A percentile compares a stretch with the other conserved stretches of the same genome.
Conservation (phyloP, 139 green algal species). For the Limnomonas spitsbergensis region DNA sequence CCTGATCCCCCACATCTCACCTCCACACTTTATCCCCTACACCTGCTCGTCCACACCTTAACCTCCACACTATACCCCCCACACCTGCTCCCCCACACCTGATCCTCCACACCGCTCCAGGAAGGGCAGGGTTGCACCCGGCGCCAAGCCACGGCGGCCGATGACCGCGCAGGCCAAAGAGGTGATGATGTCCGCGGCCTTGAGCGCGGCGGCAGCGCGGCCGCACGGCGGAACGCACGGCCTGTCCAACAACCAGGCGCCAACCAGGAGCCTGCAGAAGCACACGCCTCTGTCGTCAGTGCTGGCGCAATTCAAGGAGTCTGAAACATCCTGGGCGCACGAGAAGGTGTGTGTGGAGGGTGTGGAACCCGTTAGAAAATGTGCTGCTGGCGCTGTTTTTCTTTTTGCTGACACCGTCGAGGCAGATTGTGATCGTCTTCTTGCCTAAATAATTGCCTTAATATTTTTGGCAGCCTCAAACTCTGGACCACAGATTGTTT, state of each 20-base stretch:
- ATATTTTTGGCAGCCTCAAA: background rate
- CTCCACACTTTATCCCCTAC: too few species aligned
- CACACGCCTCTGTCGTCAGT: slow-evolving; percentile 52
- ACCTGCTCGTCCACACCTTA: too few species aligned
- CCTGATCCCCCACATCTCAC: too few species aligned
- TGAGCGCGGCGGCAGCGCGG: background rate
- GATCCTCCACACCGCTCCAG: too few species aligned
- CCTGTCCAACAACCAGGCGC: background rate
- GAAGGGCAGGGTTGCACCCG: too few species aligned
- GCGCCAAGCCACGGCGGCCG: too few species aligned
- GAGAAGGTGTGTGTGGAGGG: slow-evolving; percentile 52
- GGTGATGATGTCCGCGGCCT: background rate
- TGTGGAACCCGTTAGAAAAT: too few species aligned
- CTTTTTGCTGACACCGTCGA: background rate
- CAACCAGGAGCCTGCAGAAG: slow-evolving; percentile 23
- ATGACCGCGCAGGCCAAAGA: background rate
- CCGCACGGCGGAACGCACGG: background rate
- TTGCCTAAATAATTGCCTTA: too few species aligned
- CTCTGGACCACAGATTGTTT: too few species aligned
- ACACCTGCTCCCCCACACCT: too few species aligned
- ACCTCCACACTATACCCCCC: too few species aligned
- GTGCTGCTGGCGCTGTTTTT: too few species aligned
- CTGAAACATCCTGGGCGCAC: slow-evolving; percentile 54
- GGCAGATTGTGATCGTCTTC: background rate
- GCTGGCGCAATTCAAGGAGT: slow-evolving; percentile 61